Percentiles rank a stretch among this genome's conserved stretches.
These are phyloP conservation scores for Trichaptum fuscoviolaceum DNA, from an alignment of 768 basidiomycete genomes.

Conservation along the genomic window DNA sequence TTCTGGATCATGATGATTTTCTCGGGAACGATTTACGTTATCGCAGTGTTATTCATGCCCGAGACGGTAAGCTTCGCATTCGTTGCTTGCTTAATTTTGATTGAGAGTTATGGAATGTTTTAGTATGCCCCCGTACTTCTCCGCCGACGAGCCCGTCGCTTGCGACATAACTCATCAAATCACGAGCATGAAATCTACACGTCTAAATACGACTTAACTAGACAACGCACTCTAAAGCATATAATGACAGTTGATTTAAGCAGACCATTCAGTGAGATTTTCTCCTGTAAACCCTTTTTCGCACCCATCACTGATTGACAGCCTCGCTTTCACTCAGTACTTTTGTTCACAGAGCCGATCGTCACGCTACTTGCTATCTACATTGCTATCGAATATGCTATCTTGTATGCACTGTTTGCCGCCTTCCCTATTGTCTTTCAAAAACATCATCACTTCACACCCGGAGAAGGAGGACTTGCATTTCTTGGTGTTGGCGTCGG, in stretches of 20 bases:
- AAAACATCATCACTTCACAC: slow-evolving; percentile 44
- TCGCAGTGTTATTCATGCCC: slow-evolving; percentile 43
- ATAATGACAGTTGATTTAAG: slow-evolving; percentile 45
- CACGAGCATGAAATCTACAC: slow-evolving; percentile 15
- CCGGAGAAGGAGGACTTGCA: slow-evolving; percentile 52
- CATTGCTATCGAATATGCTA: slow-evolving; percentile 56
- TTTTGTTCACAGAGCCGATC: slow-evolving; percentile 60
- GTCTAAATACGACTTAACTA: slow-evolving; percentile 43
- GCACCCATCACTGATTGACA: slow-evolving; percentile 1
- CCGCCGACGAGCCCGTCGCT: slow-evolving; percentile 41
- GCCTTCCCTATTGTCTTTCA: slow-evolving; percentile 59
- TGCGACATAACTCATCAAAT: slow-evolving; percentile 37
- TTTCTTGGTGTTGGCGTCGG: slow-evolving; percentile 64
- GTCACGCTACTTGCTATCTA: slow-evolving; percentile 54
- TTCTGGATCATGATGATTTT: slow-evolving; percentile 64
- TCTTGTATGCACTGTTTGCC: slow-evolving; percentile 59
- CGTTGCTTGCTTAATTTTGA: not conserved
- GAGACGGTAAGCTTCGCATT: slow-evolving; percentile 44
- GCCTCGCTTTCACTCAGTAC: slow-evolving; percentile 31
- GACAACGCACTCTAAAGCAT: slow-evolving; percentile 36
- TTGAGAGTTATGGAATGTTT: not conserved
- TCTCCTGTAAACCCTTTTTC: slow-evolving; percentile 9
- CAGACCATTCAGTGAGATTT: slow-evolving; percentile 46
- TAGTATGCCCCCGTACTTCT: slow-evolving; percentile 61
- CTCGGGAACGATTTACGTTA: slow-evolving; percentile 37